These are phyloP conservation scores for Boletus huronensis DNA, from an alignment of 768 basidiomycete species.

Conservation along the genomic window DNA sequence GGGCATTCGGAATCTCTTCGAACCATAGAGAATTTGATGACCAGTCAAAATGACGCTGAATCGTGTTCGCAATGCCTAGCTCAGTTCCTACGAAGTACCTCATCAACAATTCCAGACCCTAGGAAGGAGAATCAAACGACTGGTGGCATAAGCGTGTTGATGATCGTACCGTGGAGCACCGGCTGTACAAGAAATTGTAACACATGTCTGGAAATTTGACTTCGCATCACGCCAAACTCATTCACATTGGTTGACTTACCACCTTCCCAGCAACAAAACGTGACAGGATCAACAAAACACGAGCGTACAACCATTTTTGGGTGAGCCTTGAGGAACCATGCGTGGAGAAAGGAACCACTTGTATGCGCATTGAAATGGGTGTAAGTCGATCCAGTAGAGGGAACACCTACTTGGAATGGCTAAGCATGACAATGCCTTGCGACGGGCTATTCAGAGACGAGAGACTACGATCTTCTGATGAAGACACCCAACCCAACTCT, in stretches of 20 bases:
- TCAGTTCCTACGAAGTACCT: constrained; percentile 88
- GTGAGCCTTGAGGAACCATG: constrained; percentile 83
- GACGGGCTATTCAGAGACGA: constrained; percentile 3
- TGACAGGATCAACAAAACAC: constrained; percentile 88
- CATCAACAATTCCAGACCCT: constrained; percentile 80
- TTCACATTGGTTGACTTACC: constrained; percentile 42
- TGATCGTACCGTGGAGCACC: constrained; percentile 52
- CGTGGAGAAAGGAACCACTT: constrained; percentile 80
- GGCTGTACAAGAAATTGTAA: constrained; percentile 84
- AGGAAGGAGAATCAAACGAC: constrained; percentile 7
- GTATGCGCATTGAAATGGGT: constrained; percentile 2
- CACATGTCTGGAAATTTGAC: constrained; percentile 60
- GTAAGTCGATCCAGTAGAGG: neutral
- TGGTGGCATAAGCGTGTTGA: neutral
- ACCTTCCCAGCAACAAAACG: constrained; percentile 94
- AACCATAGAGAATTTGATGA: constrained; percentile 84
- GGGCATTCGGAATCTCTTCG: constrained; percentile 82
- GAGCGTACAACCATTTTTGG: constrained; percentile 68
- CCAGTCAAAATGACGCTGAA: constrained; percentile 86
- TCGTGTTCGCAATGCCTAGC: constrained; percentile 80
- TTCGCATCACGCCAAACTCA: neutral
- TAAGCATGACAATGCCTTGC: constrained; percentile 70
- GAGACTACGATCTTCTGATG: constrained; percentile 16
- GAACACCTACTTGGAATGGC: constrained; percentile 80
- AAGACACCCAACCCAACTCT: constrained; percentile 61